Percentiles rank a stretch among this genome's conserved stretches.
These are phyloP conservation scores for Elongisporangium undulatum DNA, from an alignment of 352 stramenopile species.

Conservation along the genomic window DNA sequence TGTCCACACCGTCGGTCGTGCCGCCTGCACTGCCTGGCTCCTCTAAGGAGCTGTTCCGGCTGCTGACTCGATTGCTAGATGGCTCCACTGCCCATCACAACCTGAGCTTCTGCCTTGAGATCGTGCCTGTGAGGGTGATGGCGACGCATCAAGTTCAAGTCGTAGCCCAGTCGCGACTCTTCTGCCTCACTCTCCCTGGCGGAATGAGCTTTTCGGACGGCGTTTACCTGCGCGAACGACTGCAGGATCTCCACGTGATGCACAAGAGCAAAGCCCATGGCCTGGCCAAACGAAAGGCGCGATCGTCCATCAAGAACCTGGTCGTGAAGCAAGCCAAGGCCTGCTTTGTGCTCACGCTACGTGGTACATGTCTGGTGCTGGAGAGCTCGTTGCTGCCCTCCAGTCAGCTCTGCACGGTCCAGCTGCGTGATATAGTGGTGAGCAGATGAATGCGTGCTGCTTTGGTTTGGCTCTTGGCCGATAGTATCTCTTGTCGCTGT, in stretches of 20 bases:
- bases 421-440: neutral
- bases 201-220: neutral
- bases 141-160: neutral
- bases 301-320: neutral
- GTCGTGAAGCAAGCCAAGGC: neutral
- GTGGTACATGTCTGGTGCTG: neutral
- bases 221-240: neutral
- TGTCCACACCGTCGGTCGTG: neutral
- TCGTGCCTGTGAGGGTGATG: neutral
- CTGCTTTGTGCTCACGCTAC: neutral
- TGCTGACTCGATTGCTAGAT: neutral
- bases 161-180: neutral
- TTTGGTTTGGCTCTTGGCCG: neutral
- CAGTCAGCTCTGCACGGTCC: neutral
- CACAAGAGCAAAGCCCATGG: neutral
- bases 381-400: neutral
- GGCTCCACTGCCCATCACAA: neutral
- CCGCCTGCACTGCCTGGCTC: neutral
- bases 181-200: neutral
- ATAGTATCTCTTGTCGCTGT: neutral
- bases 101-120: neutral
- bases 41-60: neutral
- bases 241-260: neutral
- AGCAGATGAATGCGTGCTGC: neutral
- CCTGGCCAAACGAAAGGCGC: neutral